Conservation (phyloP, 179 eudicot genomes). For the Spinacia oleracea region DNA sequence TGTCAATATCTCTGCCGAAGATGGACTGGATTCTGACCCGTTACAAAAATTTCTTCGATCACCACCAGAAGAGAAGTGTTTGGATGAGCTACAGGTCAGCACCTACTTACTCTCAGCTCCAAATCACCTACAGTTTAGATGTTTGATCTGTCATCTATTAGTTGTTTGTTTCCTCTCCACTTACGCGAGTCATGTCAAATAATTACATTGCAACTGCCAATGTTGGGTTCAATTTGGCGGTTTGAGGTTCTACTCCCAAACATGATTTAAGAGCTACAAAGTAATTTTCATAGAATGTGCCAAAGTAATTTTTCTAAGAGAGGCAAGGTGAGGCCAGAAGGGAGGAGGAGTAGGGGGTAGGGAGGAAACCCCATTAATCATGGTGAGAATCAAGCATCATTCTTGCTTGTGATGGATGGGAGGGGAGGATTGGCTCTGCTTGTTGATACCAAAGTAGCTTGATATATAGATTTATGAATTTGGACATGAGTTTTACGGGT, state of each 20-base stretch:
- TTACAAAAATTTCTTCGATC: constrained; percentile 76
- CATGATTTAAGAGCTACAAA: no score
- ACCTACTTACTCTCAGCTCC: not conserved
- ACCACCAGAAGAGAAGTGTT: constrained; percentile 60
- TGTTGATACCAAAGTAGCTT: not conserved
- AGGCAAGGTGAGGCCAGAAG: not conserved
- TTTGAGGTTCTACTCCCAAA: not conserved
- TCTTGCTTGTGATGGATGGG: not conserved
- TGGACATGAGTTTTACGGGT: not conserved
- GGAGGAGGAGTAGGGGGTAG: not conserved
- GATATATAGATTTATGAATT: not conserved
- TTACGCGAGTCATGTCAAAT: not conserved
- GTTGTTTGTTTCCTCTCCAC: not conserved
- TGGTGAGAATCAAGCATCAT: not conserved
- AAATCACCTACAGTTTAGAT: not conserved
- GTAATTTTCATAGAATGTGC: not conserved
- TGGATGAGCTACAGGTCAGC: constrained; percentile 71
- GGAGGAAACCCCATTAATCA: not conserved
- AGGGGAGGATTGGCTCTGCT: not conserved
- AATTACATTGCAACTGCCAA: not conserved
- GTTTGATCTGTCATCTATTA: not conserved
- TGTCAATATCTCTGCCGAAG: constrained; percentile 41
- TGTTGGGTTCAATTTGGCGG: not conserved
- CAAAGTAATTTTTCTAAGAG: not conserved
- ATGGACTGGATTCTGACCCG: constrained; percentile 47